Base-by-base conservation (phyloP, 257 asterid species). In the Penstemon eatonii region DNA sequence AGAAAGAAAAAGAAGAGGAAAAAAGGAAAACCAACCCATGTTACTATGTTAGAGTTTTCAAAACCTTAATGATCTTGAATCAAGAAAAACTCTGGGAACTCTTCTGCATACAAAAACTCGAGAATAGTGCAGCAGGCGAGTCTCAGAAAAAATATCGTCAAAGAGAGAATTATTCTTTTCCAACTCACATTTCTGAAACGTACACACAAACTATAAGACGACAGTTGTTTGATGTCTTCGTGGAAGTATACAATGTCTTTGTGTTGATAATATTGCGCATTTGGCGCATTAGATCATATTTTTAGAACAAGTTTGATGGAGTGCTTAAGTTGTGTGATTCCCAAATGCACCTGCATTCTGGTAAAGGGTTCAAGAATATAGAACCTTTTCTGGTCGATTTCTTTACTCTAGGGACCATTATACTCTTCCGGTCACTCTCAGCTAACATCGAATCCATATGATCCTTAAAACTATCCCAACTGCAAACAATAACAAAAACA, bases 341-440 rank as follows among this genome's bases (percentile, higher is more conserved):
- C 92, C 85, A 84, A 5, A 87, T 86, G 60, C 96, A 90, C 82
- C 89, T 75, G 83, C 96, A 90, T 73, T 86, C 96, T 7, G 93
- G 96, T 73, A 87, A 76, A 57, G 96, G 95, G 59, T 90, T 90
- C 60, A 83, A 80, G 67, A 49, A 90, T 74, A 90, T 65, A 1
- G 96, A 87, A 43, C 85, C 86, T 66, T 87, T 90, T 81, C 95
- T 60, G n/a, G 87, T 82, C 15, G 91, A 90, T 65, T 84, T 87
- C 71, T 90, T 90, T 18, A 66, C 88, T 69, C 85, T 67, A 53
- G 95, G 92, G 45, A 84, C 89, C 81, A 80, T 70, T 56, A 81
- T 83, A 47, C 93, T 88, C 85, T 85, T 81, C 3, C 93, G 71
- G 65, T 87, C 96, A 61, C 95, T 90, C 61, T 87, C 95, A n/a